Evolutionary conservation across 2,329 filamentous ascomycete species (phyloP).

Genomic region (Achaetomium macrosporum): DNA sequence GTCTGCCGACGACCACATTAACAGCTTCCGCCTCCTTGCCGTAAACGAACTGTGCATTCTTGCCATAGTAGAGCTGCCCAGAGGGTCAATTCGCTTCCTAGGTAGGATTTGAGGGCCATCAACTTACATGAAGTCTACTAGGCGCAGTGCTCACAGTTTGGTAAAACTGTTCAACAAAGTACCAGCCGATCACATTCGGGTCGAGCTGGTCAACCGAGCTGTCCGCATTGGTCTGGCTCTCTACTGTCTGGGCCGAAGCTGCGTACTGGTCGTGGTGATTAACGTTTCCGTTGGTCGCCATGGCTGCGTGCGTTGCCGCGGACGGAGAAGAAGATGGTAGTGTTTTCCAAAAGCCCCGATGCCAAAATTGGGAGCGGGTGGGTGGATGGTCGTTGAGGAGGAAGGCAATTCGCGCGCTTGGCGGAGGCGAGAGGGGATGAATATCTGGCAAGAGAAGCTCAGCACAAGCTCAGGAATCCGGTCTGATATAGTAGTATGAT

Average conservation of each 20-base stretch:
- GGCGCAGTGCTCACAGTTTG: constrained; percentile 92
- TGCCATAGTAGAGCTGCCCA: constrained; percentile 81
- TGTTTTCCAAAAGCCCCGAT: constrained; percentile 11
- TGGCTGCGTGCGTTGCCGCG: constrained; percentile 29
- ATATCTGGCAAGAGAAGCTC: constrained; percentile 6
- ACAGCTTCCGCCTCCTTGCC: constrained; percentile 86
- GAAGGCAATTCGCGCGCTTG: background rate
- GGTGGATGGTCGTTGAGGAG: constrained; percentile 2
- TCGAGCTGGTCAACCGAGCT: constrained; percentile 45
- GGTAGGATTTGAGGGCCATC: background rate
- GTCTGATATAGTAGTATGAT: background rate
- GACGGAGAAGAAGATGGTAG: constrained; percentile 1
- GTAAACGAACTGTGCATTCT: constrained; percentile 90
- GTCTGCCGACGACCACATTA: constrained; percentile 78
- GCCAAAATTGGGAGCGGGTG: constrained; percentile 16
- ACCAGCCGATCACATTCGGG: constrained; percentile 98
- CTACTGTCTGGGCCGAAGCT: constrained; percentile 31
- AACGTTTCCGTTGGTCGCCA: constrained; percentile 55
- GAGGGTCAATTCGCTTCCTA: constrained; percentile 4
- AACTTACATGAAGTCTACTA: constrained; percentile 77
- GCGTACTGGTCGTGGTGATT: constrained; percentile 39
- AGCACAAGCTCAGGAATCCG: constrained; percentile 1
- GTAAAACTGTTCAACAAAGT: constrained; percentile 99
- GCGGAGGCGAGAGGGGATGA: background rate
- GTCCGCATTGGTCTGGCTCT: constrained; percentile 28